A percentile compares a stretch with the other conserved stretches of the same genome.
Evolutionary conservation across 2,329 filamentous ascomycete genomes (phyloP).

Genomic region (Canariomyces notabilis): DNA sequence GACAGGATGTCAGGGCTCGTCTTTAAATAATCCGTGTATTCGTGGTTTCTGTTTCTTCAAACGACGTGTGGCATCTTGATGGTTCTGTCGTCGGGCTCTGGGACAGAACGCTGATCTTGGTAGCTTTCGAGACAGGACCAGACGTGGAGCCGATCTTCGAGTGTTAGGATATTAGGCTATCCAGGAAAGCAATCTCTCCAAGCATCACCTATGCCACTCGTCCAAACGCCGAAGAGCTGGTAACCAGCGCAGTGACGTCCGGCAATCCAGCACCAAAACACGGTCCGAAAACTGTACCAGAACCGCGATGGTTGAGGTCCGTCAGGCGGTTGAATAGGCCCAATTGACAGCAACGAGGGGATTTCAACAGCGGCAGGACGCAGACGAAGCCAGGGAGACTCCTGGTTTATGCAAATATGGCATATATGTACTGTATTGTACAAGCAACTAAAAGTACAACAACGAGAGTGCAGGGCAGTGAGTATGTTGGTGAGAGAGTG

Average conservation of each 20-base stretch:
- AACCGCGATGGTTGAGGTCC: conserved; percentile 14
- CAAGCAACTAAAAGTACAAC: background rate
- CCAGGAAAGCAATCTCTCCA: conserved; percentile 1
- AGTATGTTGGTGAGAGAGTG: background rate
- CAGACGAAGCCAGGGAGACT: no score
- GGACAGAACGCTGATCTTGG: conserved; percentile 21
- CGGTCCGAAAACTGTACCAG: conserved; percentile 11
- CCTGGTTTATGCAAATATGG: background rate
- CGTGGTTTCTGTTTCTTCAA: no score
- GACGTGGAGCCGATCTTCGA: conserved; percentile 19
- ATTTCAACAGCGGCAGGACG: no score
- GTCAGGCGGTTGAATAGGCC: conserved; percentile 15
- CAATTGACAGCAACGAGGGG: conserved; percentile 7
- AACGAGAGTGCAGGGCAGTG: background rate
- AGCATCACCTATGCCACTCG: background rate
- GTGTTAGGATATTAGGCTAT: conserved; percentile 25
- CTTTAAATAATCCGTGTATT: no score
- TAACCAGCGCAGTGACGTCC: background rate
- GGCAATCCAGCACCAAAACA: conserved; percentile 13
- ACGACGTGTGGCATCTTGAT: conserved; percentile 8
- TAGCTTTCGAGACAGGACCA: conserved; percentile 16
- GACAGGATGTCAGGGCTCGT: background rate
- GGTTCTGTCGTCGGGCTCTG: no score
- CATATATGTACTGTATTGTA: background rate
- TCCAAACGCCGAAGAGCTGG: conserved; percentile 7